Evolutionary conservation across 352 stramenopile species (phyloP).

Genomic region (Globisporangium nunn): DNA sequence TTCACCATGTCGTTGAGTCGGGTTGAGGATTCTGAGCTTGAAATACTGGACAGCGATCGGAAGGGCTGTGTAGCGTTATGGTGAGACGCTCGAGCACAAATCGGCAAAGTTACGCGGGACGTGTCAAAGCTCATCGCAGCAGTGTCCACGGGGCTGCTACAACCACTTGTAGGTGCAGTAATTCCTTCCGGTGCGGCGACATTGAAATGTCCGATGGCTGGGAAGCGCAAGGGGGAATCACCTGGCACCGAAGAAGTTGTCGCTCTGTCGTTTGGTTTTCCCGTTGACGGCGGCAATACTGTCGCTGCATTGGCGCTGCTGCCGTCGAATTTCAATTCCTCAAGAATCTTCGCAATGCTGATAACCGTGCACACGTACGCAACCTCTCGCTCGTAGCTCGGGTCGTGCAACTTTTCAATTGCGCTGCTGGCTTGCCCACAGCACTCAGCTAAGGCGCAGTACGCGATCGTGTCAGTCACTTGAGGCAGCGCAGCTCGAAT

Average conservation of each 20-base stretch:
- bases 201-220: constrained; percentile 15
- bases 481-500: constrained; percentile 35
- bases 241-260: neutral
- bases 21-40: constrained; percentile 1
- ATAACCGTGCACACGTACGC: constrained; percentile 46
- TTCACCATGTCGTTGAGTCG: constrained; percentile 36
- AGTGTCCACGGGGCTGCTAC: neutral
- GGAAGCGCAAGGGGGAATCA: constrained; percentile 18
- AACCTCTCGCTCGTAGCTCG: constrained; percentile 50
- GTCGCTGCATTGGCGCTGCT: neutral
- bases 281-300: neutral
- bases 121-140: neutral
- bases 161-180: neutral
- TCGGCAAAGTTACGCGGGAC: constrained; percentile 17
- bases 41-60: neutral
- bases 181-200: neutral
- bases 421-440: constrained; percentile 37
- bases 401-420: constrained; percentile 44
- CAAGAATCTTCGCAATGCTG: constrained; percentile 28
- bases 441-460: constrained; percentile 51
- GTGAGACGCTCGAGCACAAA: constrained; percentile 10
- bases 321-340: constrained; percentile 15
- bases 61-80: neutral
- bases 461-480: constrained; percentile 42
- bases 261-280: constrained; percentile 2